Evolutionary conservation across 306 rosid genomes (phyloP), one percentile per base, ranked within the genome.

Genomic region (Gleditsia sinensis): DNA sequence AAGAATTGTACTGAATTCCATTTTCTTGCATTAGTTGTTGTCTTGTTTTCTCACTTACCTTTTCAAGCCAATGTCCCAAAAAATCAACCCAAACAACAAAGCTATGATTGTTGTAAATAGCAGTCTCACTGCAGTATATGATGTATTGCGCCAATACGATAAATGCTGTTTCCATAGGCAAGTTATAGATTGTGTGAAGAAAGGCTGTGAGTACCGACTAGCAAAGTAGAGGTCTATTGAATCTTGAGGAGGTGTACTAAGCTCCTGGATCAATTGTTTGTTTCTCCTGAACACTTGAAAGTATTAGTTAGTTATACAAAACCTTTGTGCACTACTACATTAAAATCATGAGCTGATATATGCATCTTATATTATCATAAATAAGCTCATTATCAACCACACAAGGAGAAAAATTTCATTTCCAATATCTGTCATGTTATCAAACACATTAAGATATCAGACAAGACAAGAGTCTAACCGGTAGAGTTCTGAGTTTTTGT

Each of bases 111-210:
- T 55, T 60, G 84, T 83, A 24, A 80, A 83, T 9, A 83, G 37
- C 34, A 83, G 80, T 46, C 87, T 80, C 36, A 83, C 84, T 60
- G 84, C 84, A 2, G 82, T 80, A 72, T 83, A 80, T 20, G 87
- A 76, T 0, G 84, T 80, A 51, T 83, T 83, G 36, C 87, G 66
- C 87, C 87, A 83, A 58, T 83, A 80, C 4, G 87, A 83, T 39
- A 83, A 76, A 68, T 83, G 71, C 17, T 80, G 87, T 80, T 83
- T 83, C 87, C 87, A 80, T 37, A 83, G 65, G 55, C 87, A 83
- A 45, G 82, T 79, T 76, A 28, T 67, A 11, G 74, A 76, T 76
- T 83, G 87, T 46, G 80, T 23, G 20, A 76, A 14, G 74, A 72
- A 72, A 64, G 66, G 46, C 63, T 72, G 80, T 46, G 87, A 59